These are phyloP conservation scores for Geotrichum candidum DNA, from an alignment of 1,139 yeast species.

Conservation along the genomic window DNA sequence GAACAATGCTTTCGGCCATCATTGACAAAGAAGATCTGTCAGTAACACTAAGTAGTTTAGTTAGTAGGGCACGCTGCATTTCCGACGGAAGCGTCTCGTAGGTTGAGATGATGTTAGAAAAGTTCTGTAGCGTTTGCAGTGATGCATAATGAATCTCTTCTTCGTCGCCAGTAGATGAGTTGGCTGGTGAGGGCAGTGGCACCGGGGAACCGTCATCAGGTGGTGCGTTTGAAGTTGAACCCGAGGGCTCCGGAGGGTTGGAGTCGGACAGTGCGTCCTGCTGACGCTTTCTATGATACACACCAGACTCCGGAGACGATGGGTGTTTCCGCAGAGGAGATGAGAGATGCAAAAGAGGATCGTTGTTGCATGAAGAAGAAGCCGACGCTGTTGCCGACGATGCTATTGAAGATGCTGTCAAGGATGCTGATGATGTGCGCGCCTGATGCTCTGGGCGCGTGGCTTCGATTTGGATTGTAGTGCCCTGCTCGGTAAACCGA, in stretches of 20 bases:
- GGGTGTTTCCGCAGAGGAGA: constrained; percentile 1
- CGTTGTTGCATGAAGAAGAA: not conserved
- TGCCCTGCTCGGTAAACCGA: constrained; percentile 4
- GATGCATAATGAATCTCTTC: constrained; percentile 1
- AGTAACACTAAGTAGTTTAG: constrained; percentile 7
- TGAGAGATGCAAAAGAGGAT: constrained; percentile 2
- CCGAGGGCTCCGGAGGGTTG: not conserved
- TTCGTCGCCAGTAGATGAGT: constrained; percentile 6
- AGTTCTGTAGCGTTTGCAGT: constrained; percentile 5
- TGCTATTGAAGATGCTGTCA: not conserved
- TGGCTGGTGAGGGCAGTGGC: constrained; percentile 11
- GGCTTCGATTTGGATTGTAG: constrained; percentile 1
- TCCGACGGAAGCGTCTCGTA: constrained; percentile 7
- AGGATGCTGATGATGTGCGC: not conserved
- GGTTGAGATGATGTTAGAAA: constrained; percentile 3
- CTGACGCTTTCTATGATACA: not conserved
- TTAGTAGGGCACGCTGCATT: constrained; percentile 5
- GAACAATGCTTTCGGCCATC: constrained; percentile 52
- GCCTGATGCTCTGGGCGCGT: not conserved
- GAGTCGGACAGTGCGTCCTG: not conserved
- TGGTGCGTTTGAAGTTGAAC: not conserved
- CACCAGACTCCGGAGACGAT: not conserved
- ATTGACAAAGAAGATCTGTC: constrained; percentile 67
- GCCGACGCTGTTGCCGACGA: not conserved
- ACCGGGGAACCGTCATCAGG: constrained; percentile 9